These are phyloP conservation scores for Fulvia fulva DNA, from an alignment of 2,329 filamentous ascomycete species.

Conservation along the genomic window DNA sequence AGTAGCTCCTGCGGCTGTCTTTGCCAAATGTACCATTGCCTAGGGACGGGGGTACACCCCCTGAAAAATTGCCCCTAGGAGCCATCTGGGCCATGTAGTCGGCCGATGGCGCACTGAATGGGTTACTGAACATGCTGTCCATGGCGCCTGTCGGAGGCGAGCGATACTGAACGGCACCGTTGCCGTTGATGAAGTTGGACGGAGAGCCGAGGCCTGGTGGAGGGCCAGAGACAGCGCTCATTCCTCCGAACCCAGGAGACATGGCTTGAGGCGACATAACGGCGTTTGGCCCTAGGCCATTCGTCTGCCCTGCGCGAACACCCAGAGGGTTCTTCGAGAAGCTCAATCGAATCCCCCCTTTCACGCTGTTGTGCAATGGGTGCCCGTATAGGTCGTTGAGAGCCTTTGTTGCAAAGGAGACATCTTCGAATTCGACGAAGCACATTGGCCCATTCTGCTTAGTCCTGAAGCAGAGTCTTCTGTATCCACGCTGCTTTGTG, in stretches of 20 bases:
- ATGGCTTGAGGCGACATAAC: constrained; percentile 49
- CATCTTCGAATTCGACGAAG: constrained; percentile 96
- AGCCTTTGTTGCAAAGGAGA: constrained; percentile 86
- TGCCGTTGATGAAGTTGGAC: constrained; percentile 41
- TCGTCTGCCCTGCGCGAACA: constrained; percentile 72
- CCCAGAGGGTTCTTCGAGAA: constrained; percentile 97
- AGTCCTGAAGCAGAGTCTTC: constrained; percentile 87
- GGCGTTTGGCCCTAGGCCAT: constrained; percentile 49
- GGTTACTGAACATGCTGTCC: constrained; percentile 30
- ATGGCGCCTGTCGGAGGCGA: constrained; percentile 17
- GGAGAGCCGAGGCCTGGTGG: constrained; percentile 77
- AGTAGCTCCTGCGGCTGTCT: constrained; percentile 16
- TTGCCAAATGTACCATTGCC: constrained; percentile 25
- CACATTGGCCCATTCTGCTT: constrained; percentile 98
- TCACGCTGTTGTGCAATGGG: constrained; percentile 82
- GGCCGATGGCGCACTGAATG: constrained; percentile 21
- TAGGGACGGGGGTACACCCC: constrained; percentile 28
- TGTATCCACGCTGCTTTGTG: constrained; percentile 89
- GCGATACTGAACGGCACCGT: constrained; percentile 12
- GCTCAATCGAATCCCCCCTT: constrained; percentile 89
- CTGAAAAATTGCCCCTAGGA: constrained; percentile 21
- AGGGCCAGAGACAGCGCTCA: constrained; percentile 54
- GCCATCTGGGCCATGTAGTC: constrained; percentile 24
- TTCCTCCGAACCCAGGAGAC: constrained; percentile 55
- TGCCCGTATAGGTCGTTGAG: constrained; percentile 86